Evolutionary conservation across 768 basidiomycete species (phyloP).

Genomic region (Coprinopsis strossmayeri): DNA sequence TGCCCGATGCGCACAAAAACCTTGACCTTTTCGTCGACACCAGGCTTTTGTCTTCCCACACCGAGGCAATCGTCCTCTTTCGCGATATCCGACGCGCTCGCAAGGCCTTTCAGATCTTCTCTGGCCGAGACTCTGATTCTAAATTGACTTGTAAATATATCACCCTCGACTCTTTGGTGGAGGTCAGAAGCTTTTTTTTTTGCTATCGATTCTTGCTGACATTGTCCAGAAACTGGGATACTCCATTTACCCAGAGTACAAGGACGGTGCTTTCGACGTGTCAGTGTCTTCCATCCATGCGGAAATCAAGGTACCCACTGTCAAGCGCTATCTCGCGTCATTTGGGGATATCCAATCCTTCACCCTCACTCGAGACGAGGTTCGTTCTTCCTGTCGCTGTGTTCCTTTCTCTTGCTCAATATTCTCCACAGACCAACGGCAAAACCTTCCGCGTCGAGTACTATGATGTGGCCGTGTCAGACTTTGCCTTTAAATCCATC

Average conservation of each 20-base stretch:
- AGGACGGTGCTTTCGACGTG: constrained; percentile 47
- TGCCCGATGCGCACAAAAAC: background rate
- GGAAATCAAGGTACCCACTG: constrained; percentile 18
- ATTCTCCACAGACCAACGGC: background rate
- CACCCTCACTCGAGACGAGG: constrained; percentile 16
- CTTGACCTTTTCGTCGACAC: background rate
- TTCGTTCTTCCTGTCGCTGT: too few relatives aligned
- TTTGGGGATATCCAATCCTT: constrained; percentile 29
- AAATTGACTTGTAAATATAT: constrained; percentile 3
- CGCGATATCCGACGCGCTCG: background rate
- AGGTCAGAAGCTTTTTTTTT: constrained; percentile 26
- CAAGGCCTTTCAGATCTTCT: background rate
- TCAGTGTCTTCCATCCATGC: constrained; percentile 19
- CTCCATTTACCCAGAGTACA: constrained; percentile 43
- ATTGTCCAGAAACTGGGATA: constrained; percentile 44
- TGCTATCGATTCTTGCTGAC: constrained; percentile 10
- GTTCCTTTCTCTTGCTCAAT: too few relatives aligned
- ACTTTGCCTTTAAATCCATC: constrained; percentile 43
- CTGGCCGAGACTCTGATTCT: background rate
- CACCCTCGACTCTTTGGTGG: constrained; percentile 33
- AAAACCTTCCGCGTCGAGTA: constrained; percentile 56
- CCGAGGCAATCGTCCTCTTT: background rate
- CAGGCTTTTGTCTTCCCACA: background rate
- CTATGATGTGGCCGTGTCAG: constrained; percentile 57
- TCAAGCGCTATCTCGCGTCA: constrained; percentile 27